These are phyloP conservation scores for Nitzschia palea DNA, from an alignment of 108 stramenopile genomes.

Conservation along the genomic window DNA sequence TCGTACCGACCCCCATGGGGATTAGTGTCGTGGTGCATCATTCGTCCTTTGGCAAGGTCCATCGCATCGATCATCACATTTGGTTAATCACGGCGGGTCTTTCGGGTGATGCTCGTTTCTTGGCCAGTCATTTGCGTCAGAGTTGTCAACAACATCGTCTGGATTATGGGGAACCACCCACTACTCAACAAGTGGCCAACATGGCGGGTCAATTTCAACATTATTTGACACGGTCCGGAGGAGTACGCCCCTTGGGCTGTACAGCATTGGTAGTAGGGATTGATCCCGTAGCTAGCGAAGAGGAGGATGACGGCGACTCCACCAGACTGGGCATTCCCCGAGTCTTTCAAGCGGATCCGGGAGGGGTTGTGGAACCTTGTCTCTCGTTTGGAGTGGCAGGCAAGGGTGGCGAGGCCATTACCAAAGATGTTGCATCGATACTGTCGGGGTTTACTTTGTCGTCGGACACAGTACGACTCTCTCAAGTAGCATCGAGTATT, in stretches of 20 bases:
- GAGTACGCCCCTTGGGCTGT: conserved; percentile 73
- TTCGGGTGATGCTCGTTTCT: conserved; percentile 60
- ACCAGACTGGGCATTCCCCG: conserved; percentile 19
- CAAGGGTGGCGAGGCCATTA: background rate
- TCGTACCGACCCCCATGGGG: background rate
- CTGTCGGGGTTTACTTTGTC: background rate
- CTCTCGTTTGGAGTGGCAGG: background rate
- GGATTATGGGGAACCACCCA: conserved; percentile 56
- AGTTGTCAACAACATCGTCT: conserved; percentile 43
- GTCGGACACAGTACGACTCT: background rate
- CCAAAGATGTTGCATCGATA: conserved; percentile 4
- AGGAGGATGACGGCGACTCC: too few relatives aligned
- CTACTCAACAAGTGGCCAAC: conserved; percentile 51
- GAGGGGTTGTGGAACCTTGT: conserved; percentile 36
- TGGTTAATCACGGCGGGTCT: conserved; percentile 64
- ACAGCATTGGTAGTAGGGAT: conserved; percentile 67
- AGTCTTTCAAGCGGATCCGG: conserved; percentile 66
- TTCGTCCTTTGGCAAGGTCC: conserved; percentile 45
- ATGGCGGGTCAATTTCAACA: conserved; percentile 58
- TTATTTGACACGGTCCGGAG: conserved; percentile 61
- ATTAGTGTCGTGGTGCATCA: conserved; percentile 17
- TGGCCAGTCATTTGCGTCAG: conserved; percentile 57
- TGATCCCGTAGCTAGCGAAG: conserved; percentile 31
- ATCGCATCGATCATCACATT: conserved; percentile 48
- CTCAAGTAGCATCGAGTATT: background rate